Percentiles rank a stretch among this genome's conserved stretches.
Evolutionary conservation across 2,329 filamentous ascomycete genomes (phyloP).

Genomic region (Fusarium sp.): DNA sequence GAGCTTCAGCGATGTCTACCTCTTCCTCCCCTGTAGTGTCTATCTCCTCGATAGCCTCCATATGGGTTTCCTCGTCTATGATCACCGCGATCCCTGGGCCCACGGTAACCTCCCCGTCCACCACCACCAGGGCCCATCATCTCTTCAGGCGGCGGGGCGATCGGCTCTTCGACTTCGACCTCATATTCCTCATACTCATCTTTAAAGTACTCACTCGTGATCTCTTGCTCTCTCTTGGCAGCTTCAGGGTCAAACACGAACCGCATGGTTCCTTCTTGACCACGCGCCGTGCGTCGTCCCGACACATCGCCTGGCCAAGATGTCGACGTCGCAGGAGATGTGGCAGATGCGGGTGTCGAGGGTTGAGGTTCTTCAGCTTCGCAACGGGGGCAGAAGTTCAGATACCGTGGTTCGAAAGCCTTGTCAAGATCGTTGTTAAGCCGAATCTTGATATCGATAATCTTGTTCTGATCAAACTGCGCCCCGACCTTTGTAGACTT

Average conservation of each 20-base stretch:
- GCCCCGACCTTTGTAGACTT: constrained; percentile 79
- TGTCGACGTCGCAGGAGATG: constrained; percentile 55
- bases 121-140: constrained; percentile 12
- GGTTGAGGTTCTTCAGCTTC: constrained; percentile 53
- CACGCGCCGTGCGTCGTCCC: constrained; percentile 50
- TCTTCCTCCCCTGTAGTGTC: constrained; percentile 50
- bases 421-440: constrained; percentile 84
- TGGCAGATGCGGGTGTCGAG: constrained; percentile 47
- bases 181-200: constrained; percentile 82
- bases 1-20: constrained; percentile 48
- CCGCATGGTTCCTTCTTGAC: constrained; percentile 79
- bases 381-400: constrained; percentile 67
- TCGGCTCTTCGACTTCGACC: constrained; percentile 77
- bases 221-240: constrained; percentile 75
- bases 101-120: constrained; percentile 47
- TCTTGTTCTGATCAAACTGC: constrained; percentile 77
- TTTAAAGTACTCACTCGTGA: constrained; percentile 75
- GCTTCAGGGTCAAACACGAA: constrained; percentile 88
- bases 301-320: constrained; percentile 52
- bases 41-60: constrained; percentile 50
- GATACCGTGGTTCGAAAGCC: constrained; percentile 70
- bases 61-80: constrained; percentile 50
- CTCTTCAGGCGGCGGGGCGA: constrained; percentile 50
- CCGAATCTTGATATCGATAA: constrained; percentile 87
- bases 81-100: constrained; percentile 49